Evolutionary conservation across 306 rosid species (phyloP).

Genomic region (Rubus idaeus): DNA sequence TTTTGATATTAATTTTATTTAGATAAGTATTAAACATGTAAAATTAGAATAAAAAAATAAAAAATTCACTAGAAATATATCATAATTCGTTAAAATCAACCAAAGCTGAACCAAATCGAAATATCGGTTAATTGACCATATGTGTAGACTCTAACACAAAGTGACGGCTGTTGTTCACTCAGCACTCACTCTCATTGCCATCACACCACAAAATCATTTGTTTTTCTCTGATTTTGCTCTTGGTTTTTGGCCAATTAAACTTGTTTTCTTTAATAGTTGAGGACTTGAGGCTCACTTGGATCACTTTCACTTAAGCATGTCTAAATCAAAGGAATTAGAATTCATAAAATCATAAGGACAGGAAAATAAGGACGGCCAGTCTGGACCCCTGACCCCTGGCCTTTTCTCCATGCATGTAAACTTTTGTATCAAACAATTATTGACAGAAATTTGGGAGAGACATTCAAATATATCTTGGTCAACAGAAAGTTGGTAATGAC

Average conservation of each 20-base stretch:
- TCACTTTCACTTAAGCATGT: background rate
- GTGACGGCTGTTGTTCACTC: background rate
- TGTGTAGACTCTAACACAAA: too few relatives aligned
- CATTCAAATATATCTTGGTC: background rate
- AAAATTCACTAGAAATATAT: too few relatives aligned
- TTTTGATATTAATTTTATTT: too few relatives aligned
- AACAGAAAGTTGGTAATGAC: slow-evolving; percentile 13
- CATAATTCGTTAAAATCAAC: too few relatives aligned
- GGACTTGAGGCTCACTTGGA: background rate
- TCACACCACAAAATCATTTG: background rate
- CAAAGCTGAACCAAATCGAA: too few relatives aligned
- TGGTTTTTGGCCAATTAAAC: background rate
- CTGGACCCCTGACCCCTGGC: slow-evolving; percentile 40
- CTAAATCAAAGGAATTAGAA: background rate
- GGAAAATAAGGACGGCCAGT: background rate
- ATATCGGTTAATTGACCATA: too few relatives aligned
- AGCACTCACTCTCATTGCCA: background rate
- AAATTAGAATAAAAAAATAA: too few relatives aligned
- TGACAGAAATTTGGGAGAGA: background rate
- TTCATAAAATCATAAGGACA: background rate
- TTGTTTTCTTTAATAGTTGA: background rate
- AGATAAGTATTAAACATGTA: too few relatives aligned
- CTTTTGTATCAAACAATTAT: slow-evolving; percentile 6
- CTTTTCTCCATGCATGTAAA: background rate
- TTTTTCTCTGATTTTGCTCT: background rate